These are phyloP conservation scores for Microbotryum intermedium DNA, from an alignment of 1,284 basidiomycete genomes.

Conservation along the genomic window DNA sequence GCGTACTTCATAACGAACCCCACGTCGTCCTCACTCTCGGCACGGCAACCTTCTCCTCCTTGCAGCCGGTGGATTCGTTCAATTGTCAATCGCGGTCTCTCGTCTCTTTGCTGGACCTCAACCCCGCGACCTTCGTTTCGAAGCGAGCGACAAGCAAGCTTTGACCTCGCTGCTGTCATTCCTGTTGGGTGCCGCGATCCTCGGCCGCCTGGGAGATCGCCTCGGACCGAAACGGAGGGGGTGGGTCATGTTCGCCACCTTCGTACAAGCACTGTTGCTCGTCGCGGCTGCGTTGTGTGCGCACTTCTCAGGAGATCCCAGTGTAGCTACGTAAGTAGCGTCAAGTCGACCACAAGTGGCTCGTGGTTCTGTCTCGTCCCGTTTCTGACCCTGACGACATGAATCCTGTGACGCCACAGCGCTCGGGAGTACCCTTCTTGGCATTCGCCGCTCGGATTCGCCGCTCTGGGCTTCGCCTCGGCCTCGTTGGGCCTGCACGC, in stretches of 20 bases:
- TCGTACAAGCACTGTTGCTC: conserved; percentile 64
- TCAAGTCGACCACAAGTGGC: conserved; percentile 44
- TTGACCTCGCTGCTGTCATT: conserved; percentile 66
- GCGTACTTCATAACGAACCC: too few species aligned
- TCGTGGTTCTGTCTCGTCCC: conserved; percentile 65
- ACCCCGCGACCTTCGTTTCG: conserved; percentile 51
- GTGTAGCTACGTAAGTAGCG: conserved; percentile 53
- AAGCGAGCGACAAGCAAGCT: conserved; percentile 69
- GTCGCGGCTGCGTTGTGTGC: conserved; percentile 60
- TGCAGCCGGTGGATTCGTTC: conserved; percentile 41
- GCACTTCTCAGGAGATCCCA: conserved; percentile 49
- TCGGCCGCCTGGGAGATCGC: conserved; percentile 43
- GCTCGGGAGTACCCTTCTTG: conserved; percentile 9
- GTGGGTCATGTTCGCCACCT: conserved; percentile 63
- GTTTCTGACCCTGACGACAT: conserved; percentile 44
- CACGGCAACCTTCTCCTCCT: neutral
- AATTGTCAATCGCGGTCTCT: conserved; percentile 55
- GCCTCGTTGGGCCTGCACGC: conserved; percentile 47
- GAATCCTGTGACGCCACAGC: neutral
- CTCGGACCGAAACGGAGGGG: conserved; percentile 60
- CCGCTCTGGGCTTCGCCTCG: conserved; percentile 54
- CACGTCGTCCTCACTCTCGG: neutral
- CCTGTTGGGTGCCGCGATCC: conserved; percentile 41
- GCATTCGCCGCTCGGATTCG: conserved; percentile 49
- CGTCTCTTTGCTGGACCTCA: conserved; percentile 53